A percentile compares a stretch with the other conserved stretches of the same genome.
These are phyloP conservation scores for Trichomonas gallinae DNA, from an alignment of 208 protist species.

Conservation along the genomic window DNA sequence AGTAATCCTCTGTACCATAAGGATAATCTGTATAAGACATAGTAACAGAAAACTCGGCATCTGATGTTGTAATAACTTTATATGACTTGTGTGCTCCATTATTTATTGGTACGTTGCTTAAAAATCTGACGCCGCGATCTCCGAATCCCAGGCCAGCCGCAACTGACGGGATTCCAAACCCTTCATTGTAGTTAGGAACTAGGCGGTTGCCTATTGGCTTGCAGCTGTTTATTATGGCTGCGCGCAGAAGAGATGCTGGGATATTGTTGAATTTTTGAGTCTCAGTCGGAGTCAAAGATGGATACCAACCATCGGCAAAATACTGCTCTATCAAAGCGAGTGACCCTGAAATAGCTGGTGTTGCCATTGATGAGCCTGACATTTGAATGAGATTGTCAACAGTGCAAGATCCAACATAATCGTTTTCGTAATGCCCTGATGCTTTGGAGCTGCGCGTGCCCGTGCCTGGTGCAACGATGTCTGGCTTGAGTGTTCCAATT, in stretches of 20 bases:
- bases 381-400: neutral
- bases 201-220: neutral
- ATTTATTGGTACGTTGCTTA: neutral
- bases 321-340: neutral
- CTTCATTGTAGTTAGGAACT: neutral
- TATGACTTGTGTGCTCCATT: neutral
- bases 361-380: neutral
- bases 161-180: neutral
- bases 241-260: neutral
- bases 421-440: neutral
- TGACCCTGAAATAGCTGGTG: neutral
- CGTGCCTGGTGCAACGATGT: conserved; percentile 29
- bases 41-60: neutral
- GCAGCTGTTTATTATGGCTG: neutral
- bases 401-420: neutral
- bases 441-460: neutral
- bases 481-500: conserved; percentile 24
- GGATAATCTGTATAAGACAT: neutral
- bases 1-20: neutral
- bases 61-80: neutral
- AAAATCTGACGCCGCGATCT: neutral
- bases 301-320: neutral
- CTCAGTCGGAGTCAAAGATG: neutral
- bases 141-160: neutral
- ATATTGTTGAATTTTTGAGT: neutral